Evolutionary conservation across 495 filamentous ascomycete species (phyloP).

Genomic region (Hyaloscypha finlandica): DNA sequence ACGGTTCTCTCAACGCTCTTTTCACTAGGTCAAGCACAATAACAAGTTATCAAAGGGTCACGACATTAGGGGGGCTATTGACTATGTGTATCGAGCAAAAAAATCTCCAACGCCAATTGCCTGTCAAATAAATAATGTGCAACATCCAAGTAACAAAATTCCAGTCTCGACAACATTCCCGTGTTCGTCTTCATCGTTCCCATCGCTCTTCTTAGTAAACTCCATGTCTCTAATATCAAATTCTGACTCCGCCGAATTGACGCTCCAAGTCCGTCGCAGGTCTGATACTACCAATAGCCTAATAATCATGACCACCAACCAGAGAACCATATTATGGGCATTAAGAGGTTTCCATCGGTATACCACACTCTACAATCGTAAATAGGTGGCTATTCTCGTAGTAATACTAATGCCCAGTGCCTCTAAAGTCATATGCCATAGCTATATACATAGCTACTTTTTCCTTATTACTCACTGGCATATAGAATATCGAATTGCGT

Average conservation of each 20-base stretch:
- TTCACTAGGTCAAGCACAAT: too few relatives aligned
- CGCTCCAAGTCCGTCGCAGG: conserved; percentile 51
- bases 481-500: conserved; percentile 42
- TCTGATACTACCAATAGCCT: conserved; percentile 50
- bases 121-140: too few relatives aligned
- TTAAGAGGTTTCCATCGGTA: conserved; percentile 59
- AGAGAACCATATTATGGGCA: conserved; percentile 67
- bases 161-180: too few relatives aligned
- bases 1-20: too few relatives aligned
- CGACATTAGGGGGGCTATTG: too few relatives aligned
- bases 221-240: conserved; percentile 13
- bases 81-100: too few relatives aligned
- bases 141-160: too few relatives aligned
- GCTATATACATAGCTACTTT: conserved; percentile 44
- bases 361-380: conserved; percentile 73
- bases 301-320: conserved; percentile 63
- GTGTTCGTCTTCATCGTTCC: too few relatives aligned
- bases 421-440: conserved; percentile 46
- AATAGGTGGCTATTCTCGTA: conserved; percentile 72
- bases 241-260: conserved; percentile 38
- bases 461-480: conserved; percentile 47
- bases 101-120: too few relatives aligned
- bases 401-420: conserved; percentile 68
- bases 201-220: too few relatives aligned
- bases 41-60: too few relatives aligned